Conservation (phyloP, 2,329 filamentous ascomycete genomes). For the Setomelanomma holmii region DNA sequence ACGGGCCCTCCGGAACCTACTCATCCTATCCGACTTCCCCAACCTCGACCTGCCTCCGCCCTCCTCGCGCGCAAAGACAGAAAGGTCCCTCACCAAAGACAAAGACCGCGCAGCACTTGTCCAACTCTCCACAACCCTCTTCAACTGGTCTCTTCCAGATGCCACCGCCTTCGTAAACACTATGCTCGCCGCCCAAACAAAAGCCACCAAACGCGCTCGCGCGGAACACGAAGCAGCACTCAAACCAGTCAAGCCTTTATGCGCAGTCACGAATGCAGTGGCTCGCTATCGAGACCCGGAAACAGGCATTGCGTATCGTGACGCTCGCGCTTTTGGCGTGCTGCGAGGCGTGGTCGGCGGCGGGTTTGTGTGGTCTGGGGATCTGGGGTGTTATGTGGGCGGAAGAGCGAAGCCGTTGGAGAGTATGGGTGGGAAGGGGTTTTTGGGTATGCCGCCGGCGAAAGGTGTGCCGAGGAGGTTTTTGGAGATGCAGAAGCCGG, state of each 20-base stretch:
- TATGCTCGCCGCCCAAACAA: conserved; percentile 53
- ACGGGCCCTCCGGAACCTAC: conserved; percentile 63
- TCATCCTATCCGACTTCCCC: conserved; percentile 59
- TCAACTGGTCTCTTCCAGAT: conserved; percentile 40
- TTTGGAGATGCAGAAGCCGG: conserved; percentile 39
- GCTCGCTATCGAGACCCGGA: conserved; percentile 85
- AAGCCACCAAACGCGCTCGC: conserved; percentile 53
- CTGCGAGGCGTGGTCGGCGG: conserved; percentile 76
- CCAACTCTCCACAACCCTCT: conserved; percentile 59
- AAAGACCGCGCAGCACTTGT: conserved; percentile 58
- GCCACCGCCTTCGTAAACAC: conserved; percentile 37
- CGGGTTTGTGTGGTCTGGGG: conserved; percentile 80
- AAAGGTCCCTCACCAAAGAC: conserved; percentile 46
- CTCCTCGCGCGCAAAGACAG: conserved; percentile 58
- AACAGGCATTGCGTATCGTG: conserved; percentile 83
- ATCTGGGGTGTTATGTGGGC: conserved; percentile 85
- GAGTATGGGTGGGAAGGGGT: conserved; percentile 37
- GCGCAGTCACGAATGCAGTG: conserved; percentile 81
- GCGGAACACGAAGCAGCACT: conserved; percentile 29
- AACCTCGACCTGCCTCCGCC: conserved; percentile 51
- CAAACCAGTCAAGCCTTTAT: conserved; percentile 54
- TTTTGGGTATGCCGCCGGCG: conserved; percentile 64
- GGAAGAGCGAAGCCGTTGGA: conserved; percentile 49
- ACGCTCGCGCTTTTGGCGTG: conserved; percentile 80
- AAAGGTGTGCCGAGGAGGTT: conserved; percentile 84